Evolutionary conservation across 192 early-diverging fungal species (phyloP), one percentile per base, ranked within the genome.

Genomic region (Coemansia sp.): DNA sequence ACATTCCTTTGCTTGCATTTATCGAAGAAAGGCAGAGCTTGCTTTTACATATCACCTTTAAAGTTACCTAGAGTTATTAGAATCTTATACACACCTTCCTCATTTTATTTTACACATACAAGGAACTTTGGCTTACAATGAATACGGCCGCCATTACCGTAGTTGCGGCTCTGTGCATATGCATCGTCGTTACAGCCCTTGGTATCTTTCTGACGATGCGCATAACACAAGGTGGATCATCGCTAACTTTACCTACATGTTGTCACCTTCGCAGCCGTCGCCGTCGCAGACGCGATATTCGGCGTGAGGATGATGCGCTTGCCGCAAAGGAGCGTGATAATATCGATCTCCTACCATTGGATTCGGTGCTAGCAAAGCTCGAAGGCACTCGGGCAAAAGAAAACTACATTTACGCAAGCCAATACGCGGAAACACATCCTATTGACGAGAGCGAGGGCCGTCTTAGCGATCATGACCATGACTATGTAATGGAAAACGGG

Each of bases 401-500:
- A 2, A 76, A 76, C 59, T 70, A 83, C 59, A 55, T 53, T 3
- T 74, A 75, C 23, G 76, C 77, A 3, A 57, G 73, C 60, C 88
- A 83, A 34, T 91, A 84, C 67, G 80, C 85, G 66, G 76, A 81
- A 26, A 74, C 76, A 10, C 73, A 81, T 52, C 65, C 69, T 23
- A 62, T 68, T 31, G 78, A 81, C 73, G 69, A 74, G 27, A 66
- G 68, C 58, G 65, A 74, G 34, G 78, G 73, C 18, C 31, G 28
- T n/a, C 64, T 81, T 34, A 54, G 58, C 47, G 50, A 49, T 25
- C 54, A 57, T 28, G 78, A 74, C 24, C 53, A 64, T 18, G 78
- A 81, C 24, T 61, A 61, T 24, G 69, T 81, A 2, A 41, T 75
- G 9, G 78, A 81, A 63, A 56, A 75, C 22, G 78, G 78, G 26